Evolutionary conservation across 176 grass and related monocot genomes (phyloP), one percentile per base, ranked within the genome.

Genomic region (Hsuehochloa calcarea): DNA sequence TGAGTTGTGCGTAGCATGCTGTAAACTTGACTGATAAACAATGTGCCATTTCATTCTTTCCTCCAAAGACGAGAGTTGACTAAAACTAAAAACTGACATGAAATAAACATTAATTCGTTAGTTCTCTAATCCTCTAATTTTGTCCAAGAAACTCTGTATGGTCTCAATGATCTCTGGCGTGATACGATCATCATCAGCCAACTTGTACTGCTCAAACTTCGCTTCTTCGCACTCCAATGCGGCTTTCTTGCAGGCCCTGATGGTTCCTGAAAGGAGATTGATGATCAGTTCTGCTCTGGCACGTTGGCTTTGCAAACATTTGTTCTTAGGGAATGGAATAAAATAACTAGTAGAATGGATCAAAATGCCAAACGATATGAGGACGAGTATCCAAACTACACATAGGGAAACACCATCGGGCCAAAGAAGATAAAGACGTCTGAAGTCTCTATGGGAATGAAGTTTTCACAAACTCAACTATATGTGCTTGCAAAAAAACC

Each of bases 221-320:
- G 77, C 80, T 74, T 89, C 84, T 5, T 91, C 92, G 6, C 92
- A 94, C 81, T 87, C 88, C 34, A 94, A 41, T 11, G 89, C 89
- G 46, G 87, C 92, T 73, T 72, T 87, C 80, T 87, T 94, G 75
- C 89, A 91, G 37, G 84, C 70, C 70, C 81, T 94, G 35, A 89
- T 91, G 52, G 50, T 85, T 80, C 89, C 89, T 91, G 4, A 50
- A 34, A 55, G 19, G 25, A 1, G 4, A 56, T 27, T 14, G 67
- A 74, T 40, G 26, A 55, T 79, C 35, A 74, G 59, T 10, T 49
- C 27, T 72, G 20, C 20, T 12, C 3, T 37, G 10, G 19, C 26
- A 70, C 10, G 46, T 14, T 2, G 4, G 25, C 7, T 23, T 25
- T 47, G 22, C 49, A 71, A 52, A 63, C 37, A 54, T 49, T 60